Evolutionary conservation across 371 early-diverging fungal species (phyloP), one percentile per base, ranked within the genome.

Genomic region (Paraphysoderma sedebokerense): DNA sequence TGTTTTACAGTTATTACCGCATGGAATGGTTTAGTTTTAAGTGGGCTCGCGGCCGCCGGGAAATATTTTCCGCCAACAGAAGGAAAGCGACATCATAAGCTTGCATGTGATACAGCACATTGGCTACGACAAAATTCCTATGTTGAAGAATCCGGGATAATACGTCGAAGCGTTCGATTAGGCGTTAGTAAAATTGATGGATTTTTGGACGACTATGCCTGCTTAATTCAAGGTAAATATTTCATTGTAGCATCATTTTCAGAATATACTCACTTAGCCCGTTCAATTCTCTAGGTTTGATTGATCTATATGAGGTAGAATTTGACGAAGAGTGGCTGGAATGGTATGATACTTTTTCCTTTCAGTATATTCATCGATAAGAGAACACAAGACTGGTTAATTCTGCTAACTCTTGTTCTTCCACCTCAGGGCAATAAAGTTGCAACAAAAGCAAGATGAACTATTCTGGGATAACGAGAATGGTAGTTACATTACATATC

Each of bases 131-230:
- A 44, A 9, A 46, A 70, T 13, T 40, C 78, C 48, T 74, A 68
- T 38, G 48, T 66, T 15, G 23, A 49, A 3, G 54, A 57, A 5
- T 51, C 55, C 4, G 52, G 61, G 13, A 49, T 34, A 0, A 48
- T 79, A 19, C 48, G 57, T 11, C 56, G 80, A 32, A 68, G 66
- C 37, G 72, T 63, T 37, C 55, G 73, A 34, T 60, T 70, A 29
- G 73, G 67, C 1, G 60, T 70, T 13, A 59, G 69, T 12, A 52
- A 58, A 13, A 64, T 72, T 30, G 60, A 58, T 28, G 81, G 76
- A 0, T 74, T 70, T 47, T 51, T 69, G 36, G 77, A 76, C 45
- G 81, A 80, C 42, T 80, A 80, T 50, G 71, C 71, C 53, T 70
- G 61, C 32, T 35, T 52, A 47, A 51, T 53, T 20, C 27, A 50